Evolutionary conservation across 2,329 filamentous ascomycete species (phyloP).

Genomic region (Podosphaera xanthii): DNA sequence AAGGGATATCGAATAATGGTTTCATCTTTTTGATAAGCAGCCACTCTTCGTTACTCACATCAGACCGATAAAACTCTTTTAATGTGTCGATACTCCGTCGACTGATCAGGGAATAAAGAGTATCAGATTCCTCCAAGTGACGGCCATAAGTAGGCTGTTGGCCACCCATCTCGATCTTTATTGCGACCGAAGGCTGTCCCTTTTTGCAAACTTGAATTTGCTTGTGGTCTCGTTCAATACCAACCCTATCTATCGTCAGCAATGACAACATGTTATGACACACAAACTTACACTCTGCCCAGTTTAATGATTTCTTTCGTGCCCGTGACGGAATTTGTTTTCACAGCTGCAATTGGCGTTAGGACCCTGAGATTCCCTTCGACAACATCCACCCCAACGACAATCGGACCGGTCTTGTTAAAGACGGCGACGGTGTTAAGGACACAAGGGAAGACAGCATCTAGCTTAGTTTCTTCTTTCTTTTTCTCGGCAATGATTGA

Average conservation of each 20-base stretch:
- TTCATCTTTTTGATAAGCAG: slow-evolving; percentile 85
- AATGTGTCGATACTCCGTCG: slow-evolving; percentile 77
- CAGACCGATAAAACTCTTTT: slow-evolving; percentile 82
- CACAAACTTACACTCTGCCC: slow-evolving; percentile 45
- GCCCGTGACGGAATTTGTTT: slow-evolving; percentile 54
- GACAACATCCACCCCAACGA: slow-evolving; percentile 85
- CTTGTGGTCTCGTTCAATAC: slow-evolving; percentile 96
- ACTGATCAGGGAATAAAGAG: slow-evolving; percentile 70
- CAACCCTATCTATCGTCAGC: slow-evolving; percentile 34
- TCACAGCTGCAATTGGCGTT: slow-evolving; percentile 76
- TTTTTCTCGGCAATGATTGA: slow-evolving; percentile 64
- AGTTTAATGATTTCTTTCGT: slow-evolving; percentile 65
- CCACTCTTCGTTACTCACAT: slow-evolving; percentile 88
- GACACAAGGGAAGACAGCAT: slow-evolving; percentile 93
- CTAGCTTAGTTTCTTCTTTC: slow-evolving; percentile 88
- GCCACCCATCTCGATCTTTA: slow-evolving; percentile 87
- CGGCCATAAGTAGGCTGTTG: slow-evolving; percentile 89
- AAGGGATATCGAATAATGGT: slow-evolving; percentile 63
- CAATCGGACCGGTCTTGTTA: slow-evolving; percentile 93
- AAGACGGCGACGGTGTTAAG: slow-evolving; percentile 78
- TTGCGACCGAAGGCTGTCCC: slow-evolving; percentile 85
- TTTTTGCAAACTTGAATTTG: slow-evolving; percentile 79
- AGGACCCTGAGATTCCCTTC: slow-evolving; percentile 71
- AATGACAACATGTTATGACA: background rate
- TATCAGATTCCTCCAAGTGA: slow-evolving; percentile 80